These are phyloP conservation scores for Fraxinus ornus DNA, from an alignment of 305 asterid genomes.

Conservation along the genomic window DNA sequence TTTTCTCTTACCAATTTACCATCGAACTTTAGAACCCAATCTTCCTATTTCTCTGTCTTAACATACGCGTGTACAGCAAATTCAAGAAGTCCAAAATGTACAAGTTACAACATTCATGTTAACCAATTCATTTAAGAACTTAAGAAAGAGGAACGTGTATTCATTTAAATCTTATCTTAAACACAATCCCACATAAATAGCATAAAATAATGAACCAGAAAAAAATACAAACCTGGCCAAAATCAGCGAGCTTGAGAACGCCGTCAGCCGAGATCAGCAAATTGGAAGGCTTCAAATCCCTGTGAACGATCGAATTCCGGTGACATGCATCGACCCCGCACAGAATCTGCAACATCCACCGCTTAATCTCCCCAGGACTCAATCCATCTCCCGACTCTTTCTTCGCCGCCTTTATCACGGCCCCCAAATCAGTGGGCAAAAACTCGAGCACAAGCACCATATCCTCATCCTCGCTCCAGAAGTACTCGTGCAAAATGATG, in stretches of 20 bases:
- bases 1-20: neutral
- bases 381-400: slow-evolving; percentile 63
- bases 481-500: slow-evolving; percentile 68
- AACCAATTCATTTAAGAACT: neutral
- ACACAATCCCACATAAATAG: neutral
- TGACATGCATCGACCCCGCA: slow-evolving; percentile 77
- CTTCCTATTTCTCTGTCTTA: neutral
- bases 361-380: slow-evolving; percentile 66
- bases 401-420: slow-evolving; percentile 62
- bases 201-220: neutral
- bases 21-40: neutral
- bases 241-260: slow-evolving; percentile 83
- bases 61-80: neutral
- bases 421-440: slow-evolving; percentile 59
- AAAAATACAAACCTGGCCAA: slow-evolving; percentile 63
- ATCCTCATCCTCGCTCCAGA: slow-evolving; percentile 94
- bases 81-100: neutral
- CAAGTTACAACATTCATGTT: neutral
- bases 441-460: slow-evolving; percentile 91
- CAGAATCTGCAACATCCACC: slow-evolving; percentile 83
- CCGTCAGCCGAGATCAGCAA: slow-evolving; percentile 82
- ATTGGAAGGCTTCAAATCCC: slow-evolving; percentile 92
- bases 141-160: neutral
- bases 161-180: neutral
- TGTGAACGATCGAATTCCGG: slow-evolving; percentile 71